A percentile compares a stretch with the other conserved stretches of the same genome.
phyloP scores from a whole-genome alignment of 2,329 filamentous ascomycete species.

The Sclerotinia subarctica region DNA sequence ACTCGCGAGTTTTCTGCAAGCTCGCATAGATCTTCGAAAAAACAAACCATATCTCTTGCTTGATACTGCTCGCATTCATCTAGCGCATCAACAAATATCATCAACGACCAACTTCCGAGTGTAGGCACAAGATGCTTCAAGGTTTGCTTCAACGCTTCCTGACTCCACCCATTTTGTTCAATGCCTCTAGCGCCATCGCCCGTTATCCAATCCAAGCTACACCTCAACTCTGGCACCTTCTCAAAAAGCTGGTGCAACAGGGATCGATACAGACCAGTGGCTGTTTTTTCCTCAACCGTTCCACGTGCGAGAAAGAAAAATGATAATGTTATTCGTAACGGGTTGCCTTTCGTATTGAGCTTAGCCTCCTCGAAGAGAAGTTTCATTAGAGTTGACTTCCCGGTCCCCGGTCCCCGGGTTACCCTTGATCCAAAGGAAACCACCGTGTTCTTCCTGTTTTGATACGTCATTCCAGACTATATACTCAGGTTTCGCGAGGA shows the following conservation, averaged over 20 bases:
- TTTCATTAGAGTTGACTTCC: slow-evolving; percentile 48
- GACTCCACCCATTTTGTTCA: slow-evolving; percentile 30
- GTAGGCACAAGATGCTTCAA: slow-evolving; percentile 31
- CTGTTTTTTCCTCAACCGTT: slow-evolving; percentile 45
- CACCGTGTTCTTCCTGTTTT: slow-evolving; percentile 37
- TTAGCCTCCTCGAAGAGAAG: slow-evolving; percentile 38
- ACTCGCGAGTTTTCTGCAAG: slow-evolving; percentile 19
- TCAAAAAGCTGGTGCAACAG: slow-evolving; percentile 48
- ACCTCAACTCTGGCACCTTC: slow-evolving; percentile 38
- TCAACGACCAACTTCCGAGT: slow-evolving; percentile 35
- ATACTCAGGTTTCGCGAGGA: slow-evolving; percentile 40
- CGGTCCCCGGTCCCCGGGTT: slow-evolving; percentile 45
- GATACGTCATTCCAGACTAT: slow-evolving; percentile 40
- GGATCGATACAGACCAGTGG: slow-evolving; percentile 49
- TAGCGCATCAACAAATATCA: slow-evolving; percentile 36
- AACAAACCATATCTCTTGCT: slow-evolving; percentile 25
- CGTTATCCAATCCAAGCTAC: slow-evolving; percentile 31
- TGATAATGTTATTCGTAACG: slow-evolving; percentile 36
- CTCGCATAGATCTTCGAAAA: slow-evolving; percentile 29
- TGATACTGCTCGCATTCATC: slow-evolving; percentile 30
- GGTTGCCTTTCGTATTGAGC: slow-evolving; percentile 25
- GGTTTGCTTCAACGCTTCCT: slow-evolving; percentile 35
- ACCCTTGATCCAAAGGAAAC: slow-evolving; percentile 49
- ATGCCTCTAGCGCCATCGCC: slow-evolving; percentile 26
- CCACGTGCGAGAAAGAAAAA: slow-evolving; percentile 38